Percentiles rank a stretch among this genome's conserved stretches.
phyloP scores from a whole-genome alignment of 75 land plant species.

The Ceratopteris richardii region DNA sequence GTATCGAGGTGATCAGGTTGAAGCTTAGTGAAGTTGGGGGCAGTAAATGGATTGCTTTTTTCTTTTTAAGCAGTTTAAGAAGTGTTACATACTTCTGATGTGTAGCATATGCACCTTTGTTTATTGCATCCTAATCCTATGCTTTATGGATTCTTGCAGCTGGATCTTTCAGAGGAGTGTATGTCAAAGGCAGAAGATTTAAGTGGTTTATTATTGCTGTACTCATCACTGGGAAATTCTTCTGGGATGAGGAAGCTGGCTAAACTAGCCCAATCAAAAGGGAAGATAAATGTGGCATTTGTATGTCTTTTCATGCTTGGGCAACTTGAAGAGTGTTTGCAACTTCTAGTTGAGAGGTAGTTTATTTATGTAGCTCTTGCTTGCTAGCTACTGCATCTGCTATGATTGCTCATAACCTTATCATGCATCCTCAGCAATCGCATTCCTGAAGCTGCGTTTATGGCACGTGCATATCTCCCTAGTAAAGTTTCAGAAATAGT shows the following conservation, averaged over 20 bases:
- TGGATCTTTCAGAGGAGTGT: conserved; percentile 93
- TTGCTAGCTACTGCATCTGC: conserved; percentile 23
- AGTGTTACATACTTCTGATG: too few species aligned
- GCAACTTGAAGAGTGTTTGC: conserved; percentile 80
- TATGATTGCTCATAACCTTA: too few species aligned
- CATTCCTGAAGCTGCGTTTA: conserved; percentile 43
- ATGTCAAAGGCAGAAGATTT: conserved; percentile 69
- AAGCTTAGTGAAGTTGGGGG: too few species aligned
- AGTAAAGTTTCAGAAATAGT: conserved; percentile 39
- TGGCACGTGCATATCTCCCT: conserved; percentile 37
- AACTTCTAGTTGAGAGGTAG: conserved; percentile 81
- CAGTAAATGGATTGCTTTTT: too few species aligned
- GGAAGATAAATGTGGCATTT: conserved; percentile 93
- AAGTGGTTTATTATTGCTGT: conserved; percentile 86
- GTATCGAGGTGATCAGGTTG: too few species aligned
- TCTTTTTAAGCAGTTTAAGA: too few species aligned
- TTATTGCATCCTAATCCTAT: too few species aligned
- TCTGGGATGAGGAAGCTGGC: conserved; percentile 75
- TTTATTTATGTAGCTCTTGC: conserved; percentile 14
- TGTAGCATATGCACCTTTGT: too few species aligned
- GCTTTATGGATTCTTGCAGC: too few species aligned
- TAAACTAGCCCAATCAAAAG: conserved; percentile 62
- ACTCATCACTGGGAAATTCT: conserved; percentile 88
- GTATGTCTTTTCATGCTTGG: conserved; percentile 86
- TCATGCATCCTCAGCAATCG: conserved; percentile 37